Percentiles rank a stretch among this genome's conserved stretches.
Evolutionary conservation across 2,329 filamentous ascomycete species (phyloP).

Genomic region (Talaromyces islandicus): DNA sequence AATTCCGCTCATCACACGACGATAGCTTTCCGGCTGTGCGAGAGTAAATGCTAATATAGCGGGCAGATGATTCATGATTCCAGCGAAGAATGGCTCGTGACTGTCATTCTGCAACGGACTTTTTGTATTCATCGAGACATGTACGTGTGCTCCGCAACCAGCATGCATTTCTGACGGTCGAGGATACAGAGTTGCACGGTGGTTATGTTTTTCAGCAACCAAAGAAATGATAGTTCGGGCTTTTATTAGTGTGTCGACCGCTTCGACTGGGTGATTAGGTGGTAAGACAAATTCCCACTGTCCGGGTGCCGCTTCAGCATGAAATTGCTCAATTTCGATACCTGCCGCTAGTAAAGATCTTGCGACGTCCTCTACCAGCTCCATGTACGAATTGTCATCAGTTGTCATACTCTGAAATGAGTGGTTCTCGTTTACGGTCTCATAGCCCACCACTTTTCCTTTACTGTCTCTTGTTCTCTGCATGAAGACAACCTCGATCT

Average conservation of each 20-base stretch:
- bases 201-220: slow-evolving; percentile 10
- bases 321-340: slow-evolving; percentile 20
- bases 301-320: slow-evolving; percentile 19
- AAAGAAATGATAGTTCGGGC: slow-evolving; percentile 18
- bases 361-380: slow-evolving; percentile 13
- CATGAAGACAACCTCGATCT: slow-evolving; percentile 7
- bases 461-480: not conserved
- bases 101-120: not conserved
- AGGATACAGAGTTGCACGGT: slow-evolving; percentile 20
- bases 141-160: slow-evolving; percentile 20
- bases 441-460: not conserved
- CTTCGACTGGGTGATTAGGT: slow-evolving; percentile 15
- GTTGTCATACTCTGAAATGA: slow-evolving; percentile 5
- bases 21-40: slow-evolving; percentile 18
- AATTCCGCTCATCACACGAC: slow-evolving; percentile 18
- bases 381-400: slow-evolving; percentile 1
- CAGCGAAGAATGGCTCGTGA: slow-evolving; percentile 18
- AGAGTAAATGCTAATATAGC: slow-evolving; percentile 20
- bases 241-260: slow-evolving; percentile 19
- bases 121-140: slow-evolving; percentile 17
- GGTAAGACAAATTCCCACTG: slow-evolving; percentile 25
- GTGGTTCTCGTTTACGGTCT: slow-evolving; percentile 1
- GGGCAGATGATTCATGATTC: slow-evolving; percentile 18
- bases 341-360: slow-evolving; percentile 13
- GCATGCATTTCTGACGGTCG: slow-evolving; percentile 12